Evolutionary conservation across 768 basidiomycete species (phyloP), one percentile per base, ranked within the genome.

Genomic region (Tubosaeta brunneosetosa): DNA sequence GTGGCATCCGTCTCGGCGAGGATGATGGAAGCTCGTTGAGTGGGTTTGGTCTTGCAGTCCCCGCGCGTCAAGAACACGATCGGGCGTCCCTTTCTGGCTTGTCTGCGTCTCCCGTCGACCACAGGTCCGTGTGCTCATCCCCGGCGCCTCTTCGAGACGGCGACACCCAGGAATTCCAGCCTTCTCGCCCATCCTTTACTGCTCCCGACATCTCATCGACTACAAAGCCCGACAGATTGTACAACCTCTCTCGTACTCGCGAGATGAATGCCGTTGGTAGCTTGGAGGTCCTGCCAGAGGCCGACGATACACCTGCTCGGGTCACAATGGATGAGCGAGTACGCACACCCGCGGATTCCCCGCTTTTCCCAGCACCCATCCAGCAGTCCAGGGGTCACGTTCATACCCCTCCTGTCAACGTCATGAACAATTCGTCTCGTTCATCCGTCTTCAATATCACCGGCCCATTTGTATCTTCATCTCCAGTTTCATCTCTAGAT

Each of bases 401-500:
- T 40, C 67, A 70, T 17, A 81, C 80, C 1, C 81, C 79, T 10
- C 81, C 81, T 14, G 71, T 80, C 22, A 55, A 68, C 53, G 58
- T 71, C 45, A 66, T 57, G 55, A 56, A 57, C 47, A 68, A 50
- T 55, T 63, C 57, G 58, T 67, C 71, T 36, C 70, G 72, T 43
- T 68, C 77, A 3, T 66, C 76, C 8, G 73, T 77, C 4, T 76
- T 76, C 61, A 74, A 75, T 53, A 65, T 67, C 41, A 74, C 65
- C 16, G 74, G 75, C 27, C 71, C 75, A 27, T 76, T 80, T 60
- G 73, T 76, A 4, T 86, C 88, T 3, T 76, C 83, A 3, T 91
- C 89, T 2, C 89, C 89, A 7, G 86, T 83, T 17, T 91, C 89
- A 8, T 91, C 89, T 11, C 64, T 86, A 59, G 86, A 83, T 65